Percentiles rank a stretch among this genome's conserved stretches.
Evolutionary conservation across 139 green algal species (phyloP).

Genomic region (Coelastrella sp.): DNA sequence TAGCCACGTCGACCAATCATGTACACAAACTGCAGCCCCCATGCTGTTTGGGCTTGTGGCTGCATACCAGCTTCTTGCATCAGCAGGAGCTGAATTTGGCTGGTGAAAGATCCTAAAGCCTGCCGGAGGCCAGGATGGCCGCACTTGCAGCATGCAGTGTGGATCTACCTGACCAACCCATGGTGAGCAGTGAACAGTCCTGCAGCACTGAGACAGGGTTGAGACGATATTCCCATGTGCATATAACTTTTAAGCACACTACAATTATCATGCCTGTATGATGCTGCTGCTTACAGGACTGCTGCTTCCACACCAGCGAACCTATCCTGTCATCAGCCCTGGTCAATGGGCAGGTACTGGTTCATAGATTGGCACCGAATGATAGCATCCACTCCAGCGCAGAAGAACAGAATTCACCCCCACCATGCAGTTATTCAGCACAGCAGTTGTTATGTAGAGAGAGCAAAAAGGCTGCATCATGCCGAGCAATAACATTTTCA

Average conservation of each 20-base stretch:
- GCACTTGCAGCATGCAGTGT: slow-evolving; percentile 34
- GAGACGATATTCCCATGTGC: too few relatives aligned
- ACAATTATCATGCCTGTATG: too few relatives aligned
- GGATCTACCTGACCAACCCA: slow-evolving; percentile 58
- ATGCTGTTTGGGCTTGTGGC: too few relatives aligned
- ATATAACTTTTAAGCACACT: too few relatives aligned
- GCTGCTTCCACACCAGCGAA: slow-evolving; percentile 58
- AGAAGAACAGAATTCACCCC: not conserved
- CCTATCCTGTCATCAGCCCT: slow-evolving; percentile 64
- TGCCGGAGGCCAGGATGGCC: not conserved
- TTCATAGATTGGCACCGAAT: slow-evolving; percentile 53
- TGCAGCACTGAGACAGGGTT: too few relatives aligned
- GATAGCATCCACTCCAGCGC: not conserved
- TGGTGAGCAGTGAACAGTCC: too few relatives aligned
- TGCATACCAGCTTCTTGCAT: too few relatives aligned
- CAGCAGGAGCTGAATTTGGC: too few relatives aligned
- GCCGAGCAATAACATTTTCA: slow-evolving; percentile 38
- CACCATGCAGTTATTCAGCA: not conserved
- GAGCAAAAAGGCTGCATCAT: slow-evolving; percentile 44
- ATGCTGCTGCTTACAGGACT: slow-evolving; percentile 27
- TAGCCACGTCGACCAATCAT: too few relatives aligned
- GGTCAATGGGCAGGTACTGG: slow-evolving; percentile 62
- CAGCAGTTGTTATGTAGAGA: not conserved
- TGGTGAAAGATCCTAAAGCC: too few relatives aligned
- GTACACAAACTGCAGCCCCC: too few relatives aligned